Evolutionary conservation across 768 basidiomycete species (phyloP), one percentile per base, ranked within the genome.

Genomic region (Fomitopsis serialis): DNA sequence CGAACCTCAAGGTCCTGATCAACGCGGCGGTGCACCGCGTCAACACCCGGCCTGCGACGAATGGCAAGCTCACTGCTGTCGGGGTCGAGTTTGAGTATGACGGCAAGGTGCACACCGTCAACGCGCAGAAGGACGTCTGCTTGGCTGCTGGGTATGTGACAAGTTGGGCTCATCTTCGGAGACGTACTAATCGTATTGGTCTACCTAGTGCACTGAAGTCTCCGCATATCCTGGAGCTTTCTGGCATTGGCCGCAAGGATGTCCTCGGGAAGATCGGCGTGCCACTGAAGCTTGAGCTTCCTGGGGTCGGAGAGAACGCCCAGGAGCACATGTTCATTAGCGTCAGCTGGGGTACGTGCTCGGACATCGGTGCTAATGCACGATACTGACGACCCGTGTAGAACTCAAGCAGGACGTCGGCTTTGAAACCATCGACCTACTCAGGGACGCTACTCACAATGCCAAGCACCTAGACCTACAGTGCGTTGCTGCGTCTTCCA

Each of bases 201-300:
- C 34, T n/a, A 19, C 17, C 13, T 17, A 63, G 62, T 7, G 19
- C 56, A 2, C 23, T 63, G 29, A 59, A 60, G 50, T 52, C 51
- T 1, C 62, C 78, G 5, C 76, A 81, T 58, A 67, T 85, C 9
- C 74, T 84, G 1, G 78, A 84, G 59, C 66, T 84, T 1, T 81
- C 80, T 5, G 84, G 83, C 22, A 77, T 84, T 50, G 82, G 82
- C 17, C 67, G 73, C 29, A 60, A 61, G 13, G 67, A 66, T 2
- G 55, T 78, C 23, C 66, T 84, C 29, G 58, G 67, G 23, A 66
- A 56, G 5, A 58, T 77, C 17, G 74, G 72, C 2, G 69, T 85
- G 37, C 54, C 64, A 0, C 52, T 67, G 22, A 63, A 68, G 50
- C 47, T 78, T 23, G 73, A 78, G 43, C 66, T 81, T 6, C 66